Base-by-base conservation (phyloP, 495 filamentous ascomycete species). In the Podospora anserina region DNA sequence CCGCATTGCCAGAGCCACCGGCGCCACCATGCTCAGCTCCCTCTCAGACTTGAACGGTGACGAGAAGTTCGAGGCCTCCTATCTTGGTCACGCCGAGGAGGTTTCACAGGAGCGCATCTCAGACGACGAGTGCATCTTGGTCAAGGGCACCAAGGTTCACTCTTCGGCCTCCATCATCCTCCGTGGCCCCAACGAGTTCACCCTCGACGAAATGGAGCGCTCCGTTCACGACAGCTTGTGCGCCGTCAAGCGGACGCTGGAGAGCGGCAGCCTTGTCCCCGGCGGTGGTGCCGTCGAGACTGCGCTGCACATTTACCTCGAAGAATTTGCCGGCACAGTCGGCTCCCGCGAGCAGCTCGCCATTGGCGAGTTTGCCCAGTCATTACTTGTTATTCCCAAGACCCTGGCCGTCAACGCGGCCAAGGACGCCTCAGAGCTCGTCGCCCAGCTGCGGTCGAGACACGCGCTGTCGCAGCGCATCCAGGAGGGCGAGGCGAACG, bases 261-360 rank as follows among this genome's bases (percentile, higher is more conserved):
- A 99, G 83, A 96, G 92, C 78, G 95, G 95, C 64, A 93, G 91
- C 80, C 94, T 99, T 67, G 95, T 99, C 44, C 95, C 95, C 44
- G 95, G 95, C 63, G 95, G 94, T 72, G 95, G 94, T 71, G 96
- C 95, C 15, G 96, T 97, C 20, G 95, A 99, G 84, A 98, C 95
- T n/a, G 95, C 95, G 28, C 85, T 99, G 65, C 95, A 97, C 82
- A 99, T 99, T 77, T 98, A 98, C 82, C 87, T 99, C 39, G 95
- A 99, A 84, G 96, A 99, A 80, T 98, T 96, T 81, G 95, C 95
- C n/a, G 94, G 94, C 72, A 97, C 95, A 66, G 93, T 99, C 65
- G 94, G 95, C 71, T 97, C 94, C 39, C 88, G 95, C 68, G 95
- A 99, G 83, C 95, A 99, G 84, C 89, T 98, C 66, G 94, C 95